These are phyloP conservation scores for Daldinia concentrica DNA, from an alignment of 495 filamentous ascomycete species.

Conservation along the genomic window DNA sequence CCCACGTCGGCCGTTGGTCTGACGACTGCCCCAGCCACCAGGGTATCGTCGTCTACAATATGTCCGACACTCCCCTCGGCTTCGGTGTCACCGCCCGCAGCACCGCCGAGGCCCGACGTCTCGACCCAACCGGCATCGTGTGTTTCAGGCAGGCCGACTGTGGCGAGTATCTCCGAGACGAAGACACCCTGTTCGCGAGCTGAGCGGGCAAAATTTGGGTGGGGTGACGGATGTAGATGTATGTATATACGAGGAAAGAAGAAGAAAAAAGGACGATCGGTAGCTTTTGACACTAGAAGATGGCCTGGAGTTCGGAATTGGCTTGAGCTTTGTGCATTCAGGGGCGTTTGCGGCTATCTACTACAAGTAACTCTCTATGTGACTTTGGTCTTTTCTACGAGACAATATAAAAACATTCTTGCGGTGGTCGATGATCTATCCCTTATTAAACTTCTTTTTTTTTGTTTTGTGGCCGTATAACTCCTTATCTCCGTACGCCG, in stretches of 20 bases:
- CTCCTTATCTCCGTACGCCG: constrained; percentile 21
- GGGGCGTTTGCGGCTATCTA: constrained; percentile 35
- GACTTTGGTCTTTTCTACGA: constrained; percentile 18
- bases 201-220: constrained; percentile 13
- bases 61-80: constrained; percentile 80
- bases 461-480: constrained; percentile 4
- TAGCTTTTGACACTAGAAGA: constrained; percentile 10
- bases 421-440: background rate
- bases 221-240: background rate
- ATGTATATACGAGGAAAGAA: constrained; percentile 11
- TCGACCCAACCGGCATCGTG: constrained; percentile 90
- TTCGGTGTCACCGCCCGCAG: constrained; percentile 81
- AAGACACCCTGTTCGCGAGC: constrained; percentile 65
- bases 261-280: constrained; percentile 9
- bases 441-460: constrained; percentile 3
- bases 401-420: constrained; percentile 7
- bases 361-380: constrained; percentile 18
- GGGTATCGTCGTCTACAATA: constrained; percentile 77
- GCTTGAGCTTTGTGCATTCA: constrained; percentile 32
- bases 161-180: constrained; percentile 91
- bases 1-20: constrained; percentile 86
- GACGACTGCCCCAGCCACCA: constrained; percentile 87
- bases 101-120: constrained; percentile 77
- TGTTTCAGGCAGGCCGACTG: constrained; percentile 88
- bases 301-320: constrained; percentile 36